Base-by-base conservation (phyloP, 208 protist species). In the Crithidia sp. region DNA sequence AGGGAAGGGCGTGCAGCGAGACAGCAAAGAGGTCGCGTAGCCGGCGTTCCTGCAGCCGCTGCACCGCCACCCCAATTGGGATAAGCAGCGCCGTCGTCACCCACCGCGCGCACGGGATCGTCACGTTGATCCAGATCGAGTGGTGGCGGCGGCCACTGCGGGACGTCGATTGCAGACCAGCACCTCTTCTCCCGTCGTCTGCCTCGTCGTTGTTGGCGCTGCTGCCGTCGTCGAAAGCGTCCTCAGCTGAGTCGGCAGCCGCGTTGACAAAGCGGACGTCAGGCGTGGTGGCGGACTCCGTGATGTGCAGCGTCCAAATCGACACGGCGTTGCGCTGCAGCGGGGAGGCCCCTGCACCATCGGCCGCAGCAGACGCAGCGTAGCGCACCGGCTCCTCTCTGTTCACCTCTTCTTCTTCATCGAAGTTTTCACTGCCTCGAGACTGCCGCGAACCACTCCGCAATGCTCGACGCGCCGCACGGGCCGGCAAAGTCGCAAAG, bases 91-190 rank as follows among this genome's bases (percentile, higher is more conserved):
- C 89, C 66, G 84, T 88, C 39, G 85, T 86, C 12, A 96, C 71
- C 92, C 92, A 96, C 10, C 89, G 75, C 19, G 89, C 87, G 36
- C 84, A 89, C 12, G 92, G 92, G 5, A 92, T 82, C n/a, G 75
- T 84, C 19, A 82, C 77, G 72, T 91, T 83, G 9, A 95, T 67
- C 86, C 84, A 93, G 41, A 94, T 72, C 66, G 79, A 69, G n/a
- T 76, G 70, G 40, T 28, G 8, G 7, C 63, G 28, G 71, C 58
- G 40, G 40, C 19, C 54, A 36, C 54, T 7, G 28, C 19, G 8
- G 13, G 5, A 6, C 17, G 28, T 28, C 28, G 28, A 28, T 28
- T 28, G 28, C 28, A 28, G 28, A 28, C 28, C 28, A 28, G 28
- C 28, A 1, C 28, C 28, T 28, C 28, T 28, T 28, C 28, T 28